Evolutionary conservation across 2,329 filamentous ascomycete genomes (phyloP).

Genomic region (Penicillium sp.): DNA sequence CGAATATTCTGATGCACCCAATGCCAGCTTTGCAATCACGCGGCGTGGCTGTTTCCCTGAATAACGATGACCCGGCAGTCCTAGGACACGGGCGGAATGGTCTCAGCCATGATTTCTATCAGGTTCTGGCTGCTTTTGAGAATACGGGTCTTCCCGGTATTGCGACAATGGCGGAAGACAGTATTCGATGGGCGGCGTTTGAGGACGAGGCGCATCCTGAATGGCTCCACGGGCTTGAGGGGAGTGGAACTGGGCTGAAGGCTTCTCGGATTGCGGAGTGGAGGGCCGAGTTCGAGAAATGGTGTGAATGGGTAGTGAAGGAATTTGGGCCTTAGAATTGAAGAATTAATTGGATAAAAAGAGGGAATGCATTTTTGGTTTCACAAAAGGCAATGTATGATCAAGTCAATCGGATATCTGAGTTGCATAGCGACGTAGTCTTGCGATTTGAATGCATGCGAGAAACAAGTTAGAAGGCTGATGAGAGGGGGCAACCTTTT

Average conservation of each 20-base stretch:
- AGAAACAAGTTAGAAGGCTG: background rate
- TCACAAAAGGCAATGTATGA: background rate
- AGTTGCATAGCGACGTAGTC: background rate
- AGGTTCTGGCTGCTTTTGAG: conserved; percentile 18
- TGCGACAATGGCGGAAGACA: conserved; percentile 21
- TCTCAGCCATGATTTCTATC: conserved; percentile 20
- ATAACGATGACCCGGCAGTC: conserved; percentile 20
- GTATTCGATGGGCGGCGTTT: conserved; percentile 20
- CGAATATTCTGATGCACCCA: conserved; percentile 20
- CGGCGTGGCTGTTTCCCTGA: conserved; percentile 19
- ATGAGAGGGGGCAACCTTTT: background rate
- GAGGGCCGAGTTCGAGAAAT: conserved; percentile 17
- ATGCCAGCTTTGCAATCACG: conserved; percentile 19
- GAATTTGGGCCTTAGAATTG: conserved; percentile 3
- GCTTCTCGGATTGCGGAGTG: conserved; percentile 7
- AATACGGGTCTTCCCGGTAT: conserved; percentile 18
- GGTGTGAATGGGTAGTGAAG: conserved; percentile 20
- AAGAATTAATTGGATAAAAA: background rate
- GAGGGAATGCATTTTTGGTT: background rate
- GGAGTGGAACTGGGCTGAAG: conserved; percentile 1
- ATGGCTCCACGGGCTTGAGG: conserved; percentile 13
- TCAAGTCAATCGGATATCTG: background rate
- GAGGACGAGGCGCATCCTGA: conserved; percentile 14
- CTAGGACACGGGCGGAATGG: conserved; percentile 18
- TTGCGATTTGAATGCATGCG: background rate